Conservation (phyloP, 345 rosid genomes). For the Syzygium aromaticum region DNA sequence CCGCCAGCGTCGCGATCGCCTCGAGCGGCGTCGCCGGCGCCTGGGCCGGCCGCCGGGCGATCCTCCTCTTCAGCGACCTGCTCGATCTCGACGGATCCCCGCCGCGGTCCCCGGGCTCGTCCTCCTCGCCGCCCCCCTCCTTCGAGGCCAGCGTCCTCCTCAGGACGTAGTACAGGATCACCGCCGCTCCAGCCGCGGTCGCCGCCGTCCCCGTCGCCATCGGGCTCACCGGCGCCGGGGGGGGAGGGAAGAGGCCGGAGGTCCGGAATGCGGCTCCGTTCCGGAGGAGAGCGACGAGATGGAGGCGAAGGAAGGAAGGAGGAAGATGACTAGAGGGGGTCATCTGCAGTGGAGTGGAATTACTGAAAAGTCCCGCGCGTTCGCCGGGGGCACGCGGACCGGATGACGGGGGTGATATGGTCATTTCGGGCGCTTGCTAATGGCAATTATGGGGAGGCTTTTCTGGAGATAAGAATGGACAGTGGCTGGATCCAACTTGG, state of each 20-base stretch:
- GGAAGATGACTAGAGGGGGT: neutral
- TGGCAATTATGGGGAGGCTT: neutral
- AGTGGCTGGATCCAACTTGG: neutral
- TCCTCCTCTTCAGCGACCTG: constrained; percentile 59
- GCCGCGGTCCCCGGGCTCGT: constrained; percentile 6
- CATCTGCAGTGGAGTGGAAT: rapidly evolving
- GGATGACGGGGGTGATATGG: neutral
- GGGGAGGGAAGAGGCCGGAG: neutral
- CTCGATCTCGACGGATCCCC: constrained; percentile 39
- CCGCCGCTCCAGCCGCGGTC: constrained; percentile 82
- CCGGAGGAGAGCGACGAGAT: neutral
- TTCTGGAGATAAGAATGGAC: neutral
- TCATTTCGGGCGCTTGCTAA: neutral
- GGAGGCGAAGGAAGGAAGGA: neutral
- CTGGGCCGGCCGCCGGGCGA: constrained; percentile 69
- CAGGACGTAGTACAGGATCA: constrained; percentile 52
- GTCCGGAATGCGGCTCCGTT: neutral
- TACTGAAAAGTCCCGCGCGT: neutral
- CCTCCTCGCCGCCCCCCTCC: constrained; percentile 16
- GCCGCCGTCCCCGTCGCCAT: constrained; percentile 92
- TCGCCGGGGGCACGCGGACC: rapidly evolving
- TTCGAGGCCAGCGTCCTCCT: constrained; percentile 39
- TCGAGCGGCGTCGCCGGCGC: constrained; percentile 98
- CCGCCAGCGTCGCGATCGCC: constrained; percentile 70
- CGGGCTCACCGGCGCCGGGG: neutral